Percentiles rank a stretch among this genome's conserved stretches.
phyloP scores from a whole-genome alignment of 805 yeast species.

The Wickerhamiella qilinensis region DNA sequence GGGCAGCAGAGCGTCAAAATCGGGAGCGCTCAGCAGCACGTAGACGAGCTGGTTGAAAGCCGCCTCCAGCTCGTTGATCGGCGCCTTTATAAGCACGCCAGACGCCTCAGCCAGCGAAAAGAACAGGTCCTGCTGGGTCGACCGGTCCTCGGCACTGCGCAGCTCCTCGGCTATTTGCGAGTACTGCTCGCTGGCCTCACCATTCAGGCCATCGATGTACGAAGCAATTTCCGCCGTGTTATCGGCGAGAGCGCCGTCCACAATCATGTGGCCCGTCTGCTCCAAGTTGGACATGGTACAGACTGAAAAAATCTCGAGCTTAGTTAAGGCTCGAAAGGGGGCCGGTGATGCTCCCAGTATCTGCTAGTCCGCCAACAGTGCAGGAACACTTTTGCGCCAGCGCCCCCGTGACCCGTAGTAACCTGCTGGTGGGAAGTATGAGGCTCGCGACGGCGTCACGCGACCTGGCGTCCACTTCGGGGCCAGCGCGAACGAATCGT shows the following conservation, averaged over 20 bases:
- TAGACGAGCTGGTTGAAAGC: constrained; percentile 24
- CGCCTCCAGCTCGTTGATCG: constrained; percentile 24
- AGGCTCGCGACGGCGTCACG: too few species aligned
- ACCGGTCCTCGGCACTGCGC: constrained; percentile 10
- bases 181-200: constrained; percentile 12
- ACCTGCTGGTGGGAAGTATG: too few species aligned
- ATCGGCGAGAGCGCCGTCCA: constrained; percentile 24
- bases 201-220: constrained; percentile 22
- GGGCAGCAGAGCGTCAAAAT: constrained; percentile 19
- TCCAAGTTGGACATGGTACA: neutral
- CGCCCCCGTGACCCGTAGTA: too few species aligned
- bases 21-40: constrained; percentile 21
- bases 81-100: constrained; percentile 17
- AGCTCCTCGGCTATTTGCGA: constrained; percentile 16
- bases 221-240: constrained; percentile 22
- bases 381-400: too few species aligned
- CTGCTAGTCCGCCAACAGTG: too few species aligned
- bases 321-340: neutral
- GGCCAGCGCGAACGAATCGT: too few species aligned
- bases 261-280: constrained; percentile 19
- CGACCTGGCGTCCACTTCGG: too few species aligned
- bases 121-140: constrained; percentile 17
- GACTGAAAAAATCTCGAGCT: neutral
- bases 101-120: constrained; percentile 19
- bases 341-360: too few species aligned